Conservation (phyloP, 2,329 filamentous ascomycete genomes). For the Alternaria arbusti region DNA sequence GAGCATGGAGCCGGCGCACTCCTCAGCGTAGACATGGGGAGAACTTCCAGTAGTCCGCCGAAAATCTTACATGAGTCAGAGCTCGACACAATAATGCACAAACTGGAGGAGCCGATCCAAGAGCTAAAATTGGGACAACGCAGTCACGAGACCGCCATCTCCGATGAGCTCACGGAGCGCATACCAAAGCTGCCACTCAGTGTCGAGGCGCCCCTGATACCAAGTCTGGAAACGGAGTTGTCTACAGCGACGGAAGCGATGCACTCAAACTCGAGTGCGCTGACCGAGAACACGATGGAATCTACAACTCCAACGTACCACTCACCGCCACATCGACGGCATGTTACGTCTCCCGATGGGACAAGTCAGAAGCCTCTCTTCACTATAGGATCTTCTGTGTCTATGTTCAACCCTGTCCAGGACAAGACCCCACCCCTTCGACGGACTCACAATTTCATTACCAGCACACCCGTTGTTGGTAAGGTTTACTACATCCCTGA, state of each 20-base stretch:
- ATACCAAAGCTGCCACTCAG: background rate
- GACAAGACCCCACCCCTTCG: background rate
- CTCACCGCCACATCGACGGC: background rate
- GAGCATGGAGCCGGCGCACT: background rate
- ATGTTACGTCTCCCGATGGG: background rate
- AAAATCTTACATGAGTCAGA: background rate
- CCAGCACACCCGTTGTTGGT: background rate
- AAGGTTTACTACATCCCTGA: conserved; percentile 25
- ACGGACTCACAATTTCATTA: background rate
- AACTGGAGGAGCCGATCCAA: background rate
- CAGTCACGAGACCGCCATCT: background rate
- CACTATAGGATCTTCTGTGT: background rate
- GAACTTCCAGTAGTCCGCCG: background rate
- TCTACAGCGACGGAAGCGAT: background rate
- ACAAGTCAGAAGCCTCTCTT: background rate
- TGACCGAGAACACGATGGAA: background rate
- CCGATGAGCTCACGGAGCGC: background rate
- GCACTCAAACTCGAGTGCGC: background rate
- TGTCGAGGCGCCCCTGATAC: background rate
- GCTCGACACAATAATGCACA: background rate
- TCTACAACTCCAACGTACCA: background rate
- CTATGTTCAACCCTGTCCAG: background rate
- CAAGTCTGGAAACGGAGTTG: background rate
- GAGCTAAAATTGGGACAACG: background rate
- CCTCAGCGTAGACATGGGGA: background rate